These are phyloP conservation scores for Carex pumila DNA, from an alignment of 176 grass and related monocot genomes.

Conservation along the genomic window DNA sequence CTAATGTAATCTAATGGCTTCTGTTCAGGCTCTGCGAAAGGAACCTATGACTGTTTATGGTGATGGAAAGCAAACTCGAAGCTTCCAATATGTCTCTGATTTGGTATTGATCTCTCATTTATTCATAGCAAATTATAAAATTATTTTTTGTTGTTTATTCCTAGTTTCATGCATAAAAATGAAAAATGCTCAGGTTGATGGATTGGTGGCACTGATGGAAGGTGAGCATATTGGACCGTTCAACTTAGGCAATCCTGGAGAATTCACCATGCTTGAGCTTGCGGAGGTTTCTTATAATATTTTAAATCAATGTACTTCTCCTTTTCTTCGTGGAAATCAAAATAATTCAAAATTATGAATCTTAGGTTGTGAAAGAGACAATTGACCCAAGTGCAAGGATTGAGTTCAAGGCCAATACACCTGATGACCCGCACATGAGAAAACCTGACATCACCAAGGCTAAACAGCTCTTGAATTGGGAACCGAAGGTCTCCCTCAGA, in stretches of 20 bases:
- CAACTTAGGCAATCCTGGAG: conserved; percentile 94
- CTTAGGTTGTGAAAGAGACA: conserved; percentile 82
- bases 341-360: background rate
- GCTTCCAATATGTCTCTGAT: conserved; percentile 96
- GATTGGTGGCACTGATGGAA: conserved; percentile 83
- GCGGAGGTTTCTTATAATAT: conserved; percentile 50
- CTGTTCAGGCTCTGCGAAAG: conserved; percentile 67
- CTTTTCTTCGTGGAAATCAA: background rate
- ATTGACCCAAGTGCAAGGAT: conserved; percentile 68
- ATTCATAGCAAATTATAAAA: background rate
- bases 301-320: background rate
- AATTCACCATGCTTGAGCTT: conserved; percentile 96
- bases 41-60: conserved; percentile 95
- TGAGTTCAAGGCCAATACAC: conserved; percentile 77
- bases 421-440: conserved; percentile 96
- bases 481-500: conserved; percentile 69
- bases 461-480: conserved; percentile 77
- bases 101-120: conserved; percentile 47
- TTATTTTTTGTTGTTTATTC: background rate
- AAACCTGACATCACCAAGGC: conserved; percentile 92
- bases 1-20: conserved; percentile 7
- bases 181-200: conserved; percentile 51
- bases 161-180: background rate
- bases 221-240: conserved; percentile 76
- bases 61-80: conserved; percentile 94